Percentiles rank a stretch among this genome's conserved stretches.
Evolutionary conservation across 1,284 basidiomycete species (phyloP).

Genomic region (Heterobasidion occidentale): DNA sequence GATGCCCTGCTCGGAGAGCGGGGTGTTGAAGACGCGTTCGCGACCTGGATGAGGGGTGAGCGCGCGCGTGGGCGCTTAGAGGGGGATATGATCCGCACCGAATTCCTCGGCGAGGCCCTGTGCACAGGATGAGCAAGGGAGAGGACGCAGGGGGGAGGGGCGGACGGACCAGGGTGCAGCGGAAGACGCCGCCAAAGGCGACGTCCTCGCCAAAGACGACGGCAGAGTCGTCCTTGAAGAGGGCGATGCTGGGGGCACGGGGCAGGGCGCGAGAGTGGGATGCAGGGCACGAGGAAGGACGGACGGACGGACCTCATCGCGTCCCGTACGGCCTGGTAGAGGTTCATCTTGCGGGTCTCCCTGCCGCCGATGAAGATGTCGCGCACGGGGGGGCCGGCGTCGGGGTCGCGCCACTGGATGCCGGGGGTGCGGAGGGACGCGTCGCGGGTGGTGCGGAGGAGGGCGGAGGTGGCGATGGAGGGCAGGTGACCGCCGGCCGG

Average conservation of each 20-base stretch:
- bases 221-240: slow-evolving; percentile 80
- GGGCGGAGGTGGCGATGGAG: slow-evolving; percentile 55
- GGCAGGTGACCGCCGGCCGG: slow-evolving; percentile 69
- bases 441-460: slow-evolving; percentile 59
- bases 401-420: slow-evolving; percentile 62
- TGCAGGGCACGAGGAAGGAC: slow-evolving; percentile 5
- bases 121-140: too few species aligned
- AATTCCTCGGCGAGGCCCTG: slow-evolving; percentile 91
- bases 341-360: slow-evolving; percentile 86
- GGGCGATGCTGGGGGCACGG: slow-evolving; percentile 50
- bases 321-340: slow-evolving; percentile 86
- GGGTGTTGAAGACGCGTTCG: slow-evolving; percentile 94
- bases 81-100: slow-evolving; percentile 35
- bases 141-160: background rate
- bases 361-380: slow-evolving; percentile 61
- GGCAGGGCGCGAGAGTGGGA: background rate
- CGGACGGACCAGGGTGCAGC: slow-evolving; percentile 67
- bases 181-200: slow-evolving; percentile 89
- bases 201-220: slow-evolving; percentile 94
- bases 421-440: slow-evolving; percentile 66
- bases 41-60: slow-evolving; percentile 40
- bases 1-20: slow-evolving; percentile 90
- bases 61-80: background rate
- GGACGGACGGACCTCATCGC: slow-evolving; percentile 58
- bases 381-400: slow-evolving; percentile 28